Percentiles rank a stretch among this genome's conserved stretches.
These are phyloP conservation scores for Verticillium klebahnii DNA, from an alignment of 2,329 filamentous ascomycete species.

Conservation along the genomic window DNA sequence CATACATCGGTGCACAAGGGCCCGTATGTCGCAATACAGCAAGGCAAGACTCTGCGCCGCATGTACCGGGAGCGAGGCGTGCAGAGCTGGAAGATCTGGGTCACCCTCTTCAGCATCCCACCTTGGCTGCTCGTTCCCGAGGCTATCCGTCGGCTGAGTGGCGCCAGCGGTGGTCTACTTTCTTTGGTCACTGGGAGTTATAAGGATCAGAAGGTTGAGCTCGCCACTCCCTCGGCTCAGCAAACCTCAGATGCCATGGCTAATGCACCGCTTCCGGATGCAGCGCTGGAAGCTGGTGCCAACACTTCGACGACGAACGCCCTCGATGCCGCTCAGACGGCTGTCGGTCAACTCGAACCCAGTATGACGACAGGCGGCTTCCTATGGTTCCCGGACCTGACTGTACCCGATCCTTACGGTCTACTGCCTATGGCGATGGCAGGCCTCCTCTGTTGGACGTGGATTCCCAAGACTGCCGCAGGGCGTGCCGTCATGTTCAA, in stretches of 20 bases:
- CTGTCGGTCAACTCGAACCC: neutral
- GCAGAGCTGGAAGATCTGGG: constrained; percentile 42
- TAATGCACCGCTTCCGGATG: neutral
- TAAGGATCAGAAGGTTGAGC: neutral
- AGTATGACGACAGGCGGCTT: constrained; percentile 43
- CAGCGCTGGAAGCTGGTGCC: neutral
- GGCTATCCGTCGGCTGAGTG: constrained; percentile 42
- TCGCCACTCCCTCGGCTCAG: constrained; percentile 1
- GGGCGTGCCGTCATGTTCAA: neutral
- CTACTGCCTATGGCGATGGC: constrained; percentile 32
- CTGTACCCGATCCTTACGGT: constrained; percentile 44
- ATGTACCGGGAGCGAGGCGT: constrained; percentile 35
- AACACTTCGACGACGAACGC: neutral
- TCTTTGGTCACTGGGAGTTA: neutral
- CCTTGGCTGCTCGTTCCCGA: constrained; percentile 48
- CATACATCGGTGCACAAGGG: neutral
- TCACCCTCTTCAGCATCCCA: constrained; percentile 34
- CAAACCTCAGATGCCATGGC: neutral
- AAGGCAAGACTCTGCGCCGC: constrained; percentile 23
- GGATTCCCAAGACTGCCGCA: neutral
- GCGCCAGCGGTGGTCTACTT: constrained; percentile 32
- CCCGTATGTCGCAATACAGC: constrained; percentile 17
- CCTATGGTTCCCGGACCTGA: constrained; percentile 53
- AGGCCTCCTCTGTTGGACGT: neutral
- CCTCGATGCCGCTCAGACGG: neutral